phyloP scores from a whole-genome alignment of 2,329 filamentous ascomycete species.

The Cyphellophora attinorum region DNA sequence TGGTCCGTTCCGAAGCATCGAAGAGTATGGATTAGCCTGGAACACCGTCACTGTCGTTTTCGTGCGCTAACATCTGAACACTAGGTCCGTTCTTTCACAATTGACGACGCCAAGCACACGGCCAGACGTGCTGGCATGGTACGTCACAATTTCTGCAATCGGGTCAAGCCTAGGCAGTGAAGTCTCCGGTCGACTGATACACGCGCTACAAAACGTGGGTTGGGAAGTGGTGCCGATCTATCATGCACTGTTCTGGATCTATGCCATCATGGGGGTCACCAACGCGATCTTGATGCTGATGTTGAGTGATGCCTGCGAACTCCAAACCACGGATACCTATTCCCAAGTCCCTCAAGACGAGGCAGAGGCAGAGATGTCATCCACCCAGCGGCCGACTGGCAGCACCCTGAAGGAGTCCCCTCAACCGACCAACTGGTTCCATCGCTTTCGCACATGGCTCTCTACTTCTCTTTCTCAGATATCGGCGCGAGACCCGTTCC shows the following conservation, averaged over 20 bases:
- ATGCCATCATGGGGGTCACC: conserved; percentile 44
- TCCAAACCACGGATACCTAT: conserved; percentile 22
- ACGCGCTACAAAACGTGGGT: conserved; percentile 33
- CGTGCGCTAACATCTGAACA: conserved; percentile 29
- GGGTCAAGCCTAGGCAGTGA: conserved; percentile 47
- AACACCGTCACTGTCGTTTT: conserved; percentile 20
- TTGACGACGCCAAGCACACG: conserved; percentile 16
- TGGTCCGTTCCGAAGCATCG: conserved; percentile 53
- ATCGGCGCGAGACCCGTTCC: conserved; percentile 44
- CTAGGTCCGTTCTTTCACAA: conserved; percentile 27
- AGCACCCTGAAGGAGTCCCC: neutral
- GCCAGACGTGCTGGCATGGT: conserved; percentile 19
- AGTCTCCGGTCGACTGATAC: conserved; percentile 41
- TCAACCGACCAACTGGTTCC: neutral
- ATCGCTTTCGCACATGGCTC: no score
- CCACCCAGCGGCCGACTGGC: conserved; percentile 1
- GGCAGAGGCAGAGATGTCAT: conserved; percentile 2
- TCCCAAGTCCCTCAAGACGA: conserved; percentile 15
- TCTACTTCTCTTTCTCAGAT: conserved; percentile 45
- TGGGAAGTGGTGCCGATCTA: conserved; percentile 46
- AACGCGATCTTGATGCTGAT: conserved; percentile 39
- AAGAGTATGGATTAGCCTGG: no score
- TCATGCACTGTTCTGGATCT: conserved; percentile 50
- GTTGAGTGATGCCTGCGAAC: conserved; percentile 44
- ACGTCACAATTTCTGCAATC: conserved; percentile 45